Evolutionary conservation across 768 basidiomycete genomes (phyloP).

Genomic region (Cystobasidium onofrii): DNA sequence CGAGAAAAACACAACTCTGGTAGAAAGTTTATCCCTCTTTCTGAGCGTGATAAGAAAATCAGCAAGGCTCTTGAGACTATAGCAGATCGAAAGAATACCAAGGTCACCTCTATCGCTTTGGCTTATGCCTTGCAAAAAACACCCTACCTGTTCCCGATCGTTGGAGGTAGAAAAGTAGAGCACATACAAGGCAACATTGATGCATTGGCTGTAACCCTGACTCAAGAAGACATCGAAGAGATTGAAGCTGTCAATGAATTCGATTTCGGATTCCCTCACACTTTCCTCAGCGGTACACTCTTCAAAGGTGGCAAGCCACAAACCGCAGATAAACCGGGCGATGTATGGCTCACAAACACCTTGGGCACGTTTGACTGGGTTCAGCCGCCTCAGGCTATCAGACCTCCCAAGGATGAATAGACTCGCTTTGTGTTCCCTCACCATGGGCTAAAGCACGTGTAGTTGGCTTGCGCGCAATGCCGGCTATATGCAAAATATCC

Average conservation of each 20-base stretch:
- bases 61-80: slow-evolving; percentile 24
- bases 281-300: neutral
- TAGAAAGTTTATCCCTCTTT: neutral
- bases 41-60: slow-evolving; percentile 1
- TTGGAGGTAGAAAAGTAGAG: slow-evolving; percentile 38
- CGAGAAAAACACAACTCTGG: slow-evolving; percentile 22
- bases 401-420: too few species aligned
- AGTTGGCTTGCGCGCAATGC: too few species aligned
- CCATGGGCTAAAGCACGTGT: too few species aligned
- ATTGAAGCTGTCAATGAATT: slow-evolving; percentile 4
- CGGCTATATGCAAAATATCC: too few species aligned
- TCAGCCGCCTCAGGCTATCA: too few species aligned
- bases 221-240: slow-evolving; percentile 9
- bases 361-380: too few species aligned
- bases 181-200: slow-evolving; percentile 37
- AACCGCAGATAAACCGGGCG: too few species aligned
- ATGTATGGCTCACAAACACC: too few species aligned
- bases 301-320: too few species aligned
- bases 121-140: slow-evolving; percentile 21
- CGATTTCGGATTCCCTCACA: slow-evolving; percentile 9
- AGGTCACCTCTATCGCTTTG: slow-evolving; percentile 29
- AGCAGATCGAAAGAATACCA: slow-evolving; percentile 15
- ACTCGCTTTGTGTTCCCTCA: too few species aligned
- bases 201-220: neutral
- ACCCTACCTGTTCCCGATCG: slow-evolving; percentile 25